Conservation (phyloP, 768 basidiomycete genomes). For the Lactarius vividus region DNA sequence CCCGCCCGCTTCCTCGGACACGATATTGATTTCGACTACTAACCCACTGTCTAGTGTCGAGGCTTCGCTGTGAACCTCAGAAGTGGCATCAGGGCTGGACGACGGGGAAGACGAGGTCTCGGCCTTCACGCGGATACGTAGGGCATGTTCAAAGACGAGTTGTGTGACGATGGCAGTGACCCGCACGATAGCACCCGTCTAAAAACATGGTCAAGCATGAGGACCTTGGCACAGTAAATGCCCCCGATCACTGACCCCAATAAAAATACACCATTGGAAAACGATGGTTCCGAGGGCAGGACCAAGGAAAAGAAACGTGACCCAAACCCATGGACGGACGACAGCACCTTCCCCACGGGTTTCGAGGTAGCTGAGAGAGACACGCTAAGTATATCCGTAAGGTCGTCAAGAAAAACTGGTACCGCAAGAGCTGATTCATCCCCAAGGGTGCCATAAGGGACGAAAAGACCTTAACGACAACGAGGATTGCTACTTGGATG, state of each 20-base stretch:
- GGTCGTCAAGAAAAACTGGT: constrained; percentile 1
- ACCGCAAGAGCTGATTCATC: constrained; percentile 36
- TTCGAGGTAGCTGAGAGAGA: constrained; percentile 51
- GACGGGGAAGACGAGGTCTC: constrained; percentile 32
- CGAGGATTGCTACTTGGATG: constrained; percentile 14
- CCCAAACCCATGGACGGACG: constrained; percentile 70
- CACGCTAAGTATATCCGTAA: background rate
- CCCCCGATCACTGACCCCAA: constrained; percentile 29
- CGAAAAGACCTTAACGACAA: constrained; percentile 19
- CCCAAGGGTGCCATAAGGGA: constrained; percentile 34
- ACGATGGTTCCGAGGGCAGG: constrained; percentile 43
- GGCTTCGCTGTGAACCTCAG: constrained; percentile 28
- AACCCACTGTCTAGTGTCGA: constrained; percentile 30
- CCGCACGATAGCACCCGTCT: constrained; percentile 41
- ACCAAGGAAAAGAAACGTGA: constrained; percentile 48
- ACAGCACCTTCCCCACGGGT: constrained; percentile 44
- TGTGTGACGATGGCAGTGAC: constrained; percentile 49
- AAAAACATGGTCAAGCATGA: background rate
- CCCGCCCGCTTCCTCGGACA: constrained; percentile 9
- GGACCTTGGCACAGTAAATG: too few relatives aligned
- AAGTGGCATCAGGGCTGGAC: constrained; percentile 27
- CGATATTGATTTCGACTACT: constrained; percentile 16
- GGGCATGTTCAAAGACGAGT: constrained; percentile 54
- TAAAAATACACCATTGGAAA: constrained; percentile 54
- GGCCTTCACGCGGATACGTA: constrained; percentile 51